Conservation (phyloP, 495 filamentous ascomycete genomes). For the Aspergillus coremiiformis region DNA sequence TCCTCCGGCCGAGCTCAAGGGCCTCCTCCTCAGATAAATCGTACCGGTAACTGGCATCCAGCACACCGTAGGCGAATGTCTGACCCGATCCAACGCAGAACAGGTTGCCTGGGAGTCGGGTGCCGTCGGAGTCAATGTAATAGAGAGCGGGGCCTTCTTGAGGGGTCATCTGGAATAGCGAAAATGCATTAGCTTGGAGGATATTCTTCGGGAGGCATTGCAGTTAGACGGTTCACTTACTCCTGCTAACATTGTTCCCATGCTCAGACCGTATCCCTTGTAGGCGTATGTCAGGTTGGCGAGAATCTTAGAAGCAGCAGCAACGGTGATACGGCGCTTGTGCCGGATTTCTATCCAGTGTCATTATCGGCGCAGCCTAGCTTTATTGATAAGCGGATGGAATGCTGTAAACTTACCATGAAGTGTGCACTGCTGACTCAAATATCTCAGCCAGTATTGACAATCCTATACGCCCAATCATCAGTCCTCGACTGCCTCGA, state of each 20-base stretch:
- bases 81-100: conserved; percentile 98
- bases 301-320: conserved; percentile 95
- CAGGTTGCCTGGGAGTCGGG: conserved; percentile 82
- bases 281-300: conserved; percentile 96
- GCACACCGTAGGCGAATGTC: conserved; percentile 96
- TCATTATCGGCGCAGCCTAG: conserved; percentile 4
- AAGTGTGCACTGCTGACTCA: conserved; percentile 97
- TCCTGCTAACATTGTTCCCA: conserved; percentile 99
- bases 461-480: conserved; percentile 58
- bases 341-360: conserved; percentile 67
- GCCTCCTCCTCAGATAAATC: conserved; percentile 81
- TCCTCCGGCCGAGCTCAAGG: conserved; percentile 78
- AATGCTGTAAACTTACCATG: conserved; percentile 49
- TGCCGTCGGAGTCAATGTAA: conserved; percentile 98
- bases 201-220: background rate
- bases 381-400: background rate
- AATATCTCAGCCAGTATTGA: conserved; percentile 98
- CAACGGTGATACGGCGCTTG: conserved; percentile 96
- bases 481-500: background rate
- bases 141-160: conserved; percentile 96
- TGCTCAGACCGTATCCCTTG: conserved; percentile 94
- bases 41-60: conserved; percentile 91
- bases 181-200: background rate
- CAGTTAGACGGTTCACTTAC: conserved; percentile 42
- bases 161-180: conserved; percentile 50